Evolutionary conservation across 148 eudicot genomes (phyloP), one percentile per base, ranked within the genome.

Genomic region (Camellia sinensis): DNA sequence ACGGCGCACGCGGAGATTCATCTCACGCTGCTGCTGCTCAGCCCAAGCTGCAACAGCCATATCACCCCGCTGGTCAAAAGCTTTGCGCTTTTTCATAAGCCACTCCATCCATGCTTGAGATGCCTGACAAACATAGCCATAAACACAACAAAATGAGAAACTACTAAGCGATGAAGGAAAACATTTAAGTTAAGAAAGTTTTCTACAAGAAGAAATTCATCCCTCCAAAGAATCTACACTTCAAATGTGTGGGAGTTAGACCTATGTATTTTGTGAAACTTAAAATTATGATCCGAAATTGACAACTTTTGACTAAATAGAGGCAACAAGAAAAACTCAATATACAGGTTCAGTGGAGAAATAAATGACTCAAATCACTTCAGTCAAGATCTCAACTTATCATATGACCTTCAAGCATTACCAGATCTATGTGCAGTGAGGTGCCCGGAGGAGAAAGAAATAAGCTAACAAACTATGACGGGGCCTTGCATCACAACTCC

Each of bases 31-130:
- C 87, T 95, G 99, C 86, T 95, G 99, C 82, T 95, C 99, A 79
- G 99, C 97, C 97, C 99, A 95, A 62, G 99, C 97, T 46, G 97
- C 94, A 86, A 95, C 89, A 19, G 99, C 97, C 97, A 93, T 91
- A 80, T 95, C 99, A 83, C 99, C 97, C 64, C 97, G 88, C 84
- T 93, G 99, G 81, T 95, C 92, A 84, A 95, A 95, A 59, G 99
- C 97, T 85, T 89, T 93, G 52, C 97, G 84, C 83, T 95, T 95
- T 81, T 93, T 95, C 79, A 93, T 89, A 14, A 95, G 89, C 99
- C 97, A 95, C 41, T 95, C 97, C 94, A 92, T 91, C 99, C 97
- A 93, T 64, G 99, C 97, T 93, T 95, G 85, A 75, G 97, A 93
- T 79, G 99, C 98, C 98, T 95, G 80, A 70, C 60, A 83, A 15